These are phyloP conservation scores for Neurospora sp. DNA, from an alignment of 2,329 filamentous ascomycete genomes.

Conservation along the genomic window DNA sequence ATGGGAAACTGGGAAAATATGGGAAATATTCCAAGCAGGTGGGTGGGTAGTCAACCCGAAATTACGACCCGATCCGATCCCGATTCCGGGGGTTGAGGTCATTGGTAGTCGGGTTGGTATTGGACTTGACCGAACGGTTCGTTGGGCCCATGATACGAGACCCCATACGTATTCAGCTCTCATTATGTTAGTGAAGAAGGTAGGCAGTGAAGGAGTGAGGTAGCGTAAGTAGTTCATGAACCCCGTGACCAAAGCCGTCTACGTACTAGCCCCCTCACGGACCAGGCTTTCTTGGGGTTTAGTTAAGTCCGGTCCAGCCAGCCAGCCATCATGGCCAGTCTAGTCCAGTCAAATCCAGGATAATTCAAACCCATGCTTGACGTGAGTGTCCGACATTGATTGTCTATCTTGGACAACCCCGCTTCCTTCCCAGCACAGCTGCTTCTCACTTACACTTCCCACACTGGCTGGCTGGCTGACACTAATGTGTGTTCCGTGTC, in stretches of 20 bases:
- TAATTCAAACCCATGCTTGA: neutral
- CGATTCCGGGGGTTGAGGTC: neutral
- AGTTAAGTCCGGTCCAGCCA: too few relatives aligned
- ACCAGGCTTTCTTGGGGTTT: too few relatives aligned
- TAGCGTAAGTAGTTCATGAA: neutral
- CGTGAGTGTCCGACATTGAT: neutral
- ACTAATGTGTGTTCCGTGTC: neutral
- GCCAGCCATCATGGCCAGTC: neutral
- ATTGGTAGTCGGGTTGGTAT: neutral
- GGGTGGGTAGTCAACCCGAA: neutral
- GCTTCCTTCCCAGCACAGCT: neutral
- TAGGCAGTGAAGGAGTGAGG: too few relatives aligned
- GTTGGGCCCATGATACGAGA: neutral
- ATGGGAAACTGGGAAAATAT: neutral
- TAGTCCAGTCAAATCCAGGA: neutral
- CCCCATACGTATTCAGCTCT: neutral
- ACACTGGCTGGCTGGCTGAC: neutral
- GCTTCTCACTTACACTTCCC: neutral
- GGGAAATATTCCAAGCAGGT: neutral
- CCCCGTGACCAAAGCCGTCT: neutral
- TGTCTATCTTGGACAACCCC: neutral
- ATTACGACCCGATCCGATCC: neutral
- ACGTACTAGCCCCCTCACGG: too few relatives aligned
- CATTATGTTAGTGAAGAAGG: neutral
- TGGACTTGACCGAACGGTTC: neutral